Evolutionary conservation across 257 asterid species (phyloP).

Genomic region (Fraxinus cuspidata): DNA sequence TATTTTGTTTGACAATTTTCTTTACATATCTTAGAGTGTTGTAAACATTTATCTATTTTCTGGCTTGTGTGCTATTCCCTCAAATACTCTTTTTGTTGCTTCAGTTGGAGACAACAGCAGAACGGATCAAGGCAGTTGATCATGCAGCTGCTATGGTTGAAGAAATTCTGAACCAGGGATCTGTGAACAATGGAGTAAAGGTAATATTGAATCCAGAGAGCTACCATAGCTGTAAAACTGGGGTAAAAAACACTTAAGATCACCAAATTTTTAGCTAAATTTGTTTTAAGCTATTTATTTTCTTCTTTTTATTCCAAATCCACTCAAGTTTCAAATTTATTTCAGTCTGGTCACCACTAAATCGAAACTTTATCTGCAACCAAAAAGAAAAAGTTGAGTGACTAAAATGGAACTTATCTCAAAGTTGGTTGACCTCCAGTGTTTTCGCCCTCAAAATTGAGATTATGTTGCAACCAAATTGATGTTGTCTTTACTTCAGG

Average conservation of each 20-base stretch:
- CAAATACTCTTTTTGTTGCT: conserved; percentile 32
- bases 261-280: neutral
- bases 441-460: neutral
- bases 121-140: conserved; percentile 94
- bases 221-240: conserved; percentile 17
- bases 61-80: conserved; percentile 8
- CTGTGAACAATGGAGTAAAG: conserved; percentile 51
- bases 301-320: neutral
- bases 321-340: neutral
- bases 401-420: conserved; percentile 1
- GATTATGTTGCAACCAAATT: conserved; percentile 18
- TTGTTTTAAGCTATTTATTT: neutral
- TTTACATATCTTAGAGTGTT: conserved; percentile 17
- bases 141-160: conserved; percentile 94
- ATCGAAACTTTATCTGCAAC: neutral
- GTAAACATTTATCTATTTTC: conserved; percentile 12
- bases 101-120: conserved; percentile 86
- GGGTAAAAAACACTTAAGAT: neutral
- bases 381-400: neutral
- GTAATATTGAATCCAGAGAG: conserved; percentile 37
- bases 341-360: neutral
- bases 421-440: neutral
- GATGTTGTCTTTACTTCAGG: conserved; percentile 45
- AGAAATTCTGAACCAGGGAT: conserved; percentile 80
- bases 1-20: conserved; percentile 9